A percentile compares a stretch with the other conserved stretches of the same genome.
These are phyloP conservation scores for Rhinocladiella similis DNA, from an alignment of 2,329 filamentous ascomycete species.

Conservation along the genomic window DNA sequence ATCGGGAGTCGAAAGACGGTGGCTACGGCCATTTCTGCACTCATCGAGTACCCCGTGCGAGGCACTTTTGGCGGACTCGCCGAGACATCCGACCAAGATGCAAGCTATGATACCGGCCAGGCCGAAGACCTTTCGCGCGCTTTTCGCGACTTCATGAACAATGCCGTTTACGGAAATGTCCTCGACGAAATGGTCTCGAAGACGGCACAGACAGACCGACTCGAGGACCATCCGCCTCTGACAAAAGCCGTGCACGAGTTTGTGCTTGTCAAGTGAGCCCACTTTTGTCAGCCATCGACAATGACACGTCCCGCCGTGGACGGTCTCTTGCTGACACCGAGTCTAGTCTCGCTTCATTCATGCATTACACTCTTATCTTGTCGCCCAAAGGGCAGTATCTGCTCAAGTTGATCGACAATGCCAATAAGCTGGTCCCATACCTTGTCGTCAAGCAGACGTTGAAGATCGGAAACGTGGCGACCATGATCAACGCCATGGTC, in stretches of 20 bases:
- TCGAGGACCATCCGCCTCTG: constrained; percentile 64
- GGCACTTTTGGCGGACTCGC: constrained; percentile 65
- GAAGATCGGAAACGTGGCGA: constrained; percentile 74
- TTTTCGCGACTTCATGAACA: constrained; percentile 67
- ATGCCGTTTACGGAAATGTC: constrained; percentile 67
- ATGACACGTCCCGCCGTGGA: background rate
- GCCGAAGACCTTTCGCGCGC: constrained; percentile 62
- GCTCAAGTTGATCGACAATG: constrained; percentile 67
- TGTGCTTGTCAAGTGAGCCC: constrained; percentile 65
- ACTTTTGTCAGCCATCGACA: constrained; percentile 8
- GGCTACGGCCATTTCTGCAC: constrained; percentile 67
- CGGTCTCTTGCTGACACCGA: constrained; percentile 9
- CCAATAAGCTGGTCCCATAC: constrained; percentile 72
- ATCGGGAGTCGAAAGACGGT: constrained; percentile 74
- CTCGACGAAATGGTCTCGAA: constrained; percentile 66
- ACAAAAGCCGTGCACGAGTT: constrained; percentile 66
- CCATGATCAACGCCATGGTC: constrained; percentile 77
- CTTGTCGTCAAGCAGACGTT: constrained; percentile 71
- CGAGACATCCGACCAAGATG: constrained; percentile 30
- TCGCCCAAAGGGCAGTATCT: constrained; percentile 76
- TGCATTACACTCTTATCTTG: constrained; percentile 71
- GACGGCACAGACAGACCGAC: constrained; percentile 58
- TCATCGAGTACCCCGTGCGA: constrained; percentile 69
- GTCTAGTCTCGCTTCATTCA: constrained; percentile 66
- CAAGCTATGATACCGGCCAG: constrained; percentile 58